These are phyloP conservation scores for Termitomyces sp. DNA, from an alignment of 768 basidiomycete genomes.

Conservation along the genomic window DNA sequence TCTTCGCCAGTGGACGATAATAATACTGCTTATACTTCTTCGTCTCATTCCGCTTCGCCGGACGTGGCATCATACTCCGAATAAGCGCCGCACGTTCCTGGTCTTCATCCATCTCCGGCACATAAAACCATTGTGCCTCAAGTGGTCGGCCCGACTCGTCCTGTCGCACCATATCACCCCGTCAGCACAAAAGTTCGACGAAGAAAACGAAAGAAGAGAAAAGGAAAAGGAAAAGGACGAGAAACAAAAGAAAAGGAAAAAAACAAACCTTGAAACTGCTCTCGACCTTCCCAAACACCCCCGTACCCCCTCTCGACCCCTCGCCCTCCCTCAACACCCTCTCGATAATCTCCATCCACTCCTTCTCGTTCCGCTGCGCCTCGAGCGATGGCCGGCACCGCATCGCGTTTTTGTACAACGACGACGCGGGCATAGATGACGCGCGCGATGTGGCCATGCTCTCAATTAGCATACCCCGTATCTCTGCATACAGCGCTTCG, in stretches of 20 bases:
- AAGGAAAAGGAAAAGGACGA: slow-evolving; percentile 3
- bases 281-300: slow-evolving; percentile 73
- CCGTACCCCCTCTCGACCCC: slow-evolving; percentile 37
- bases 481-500: slow-evolving; percentile 26
- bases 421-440: slow-evolving; percentile 54
- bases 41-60: slow-evolving; percentile 70
- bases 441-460: slow-evolving; percentile 70
- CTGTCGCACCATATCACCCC: slow-evolving; percentile 21
- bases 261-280: slow-evolving; percentile 53
- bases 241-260: background rate
- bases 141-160: slow-evolving; percentile 46
- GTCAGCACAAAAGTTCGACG: background rate
- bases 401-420: slow-evolving; percentile 49
- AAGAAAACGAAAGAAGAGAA: slow-evolving; percentile 1
- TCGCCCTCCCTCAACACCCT: slow-evolving; percentile 44
- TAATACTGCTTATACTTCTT: slow-evolving; percentile 88
- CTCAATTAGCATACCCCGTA: slow-evolving; percentile 68
- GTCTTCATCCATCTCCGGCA: slow-evolving; percentile 68
- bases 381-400: slow-evolving; percentile 51
- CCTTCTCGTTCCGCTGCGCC: slow-evolving; percentile 32
- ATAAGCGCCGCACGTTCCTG: slow-evolving; percentile 66
- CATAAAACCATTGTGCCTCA: slow-evolving; percentile 74
- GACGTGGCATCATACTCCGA: slow-evolving; percentile 69
- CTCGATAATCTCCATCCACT: slow-evolving; percentile 49
- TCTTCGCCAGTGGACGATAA: slow-evolving; percentile 69